These are phyloP conservation scores for Fonsecaea monophora DNA, from an alignment of 2,329 filamentous ascomycete species.

Conservation along the genomic window DNA sequence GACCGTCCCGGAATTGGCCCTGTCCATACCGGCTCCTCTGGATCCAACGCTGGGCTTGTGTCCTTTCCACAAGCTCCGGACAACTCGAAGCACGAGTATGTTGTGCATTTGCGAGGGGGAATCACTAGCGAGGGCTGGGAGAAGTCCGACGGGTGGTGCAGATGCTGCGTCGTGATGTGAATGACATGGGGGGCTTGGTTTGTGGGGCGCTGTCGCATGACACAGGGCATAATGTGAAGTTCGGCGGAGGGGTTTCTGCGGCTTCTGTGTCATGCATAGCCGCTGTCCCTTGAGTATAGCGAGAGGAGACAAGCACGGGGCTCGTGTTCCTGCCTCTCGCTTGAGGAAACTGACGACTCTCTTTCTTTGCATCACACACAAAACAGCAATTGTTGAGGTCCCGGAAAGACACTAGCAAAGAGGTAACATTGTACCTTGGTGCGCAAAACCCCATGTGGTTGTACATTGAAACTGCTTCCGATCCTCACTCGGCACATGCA, in stretches of 20 bases:
- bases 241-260: background rate
- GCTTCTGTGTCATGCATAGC: background rate
- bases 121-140: background rate
- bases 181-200: background rate
- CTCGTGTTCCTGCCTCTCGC: background rate
- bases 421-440: background rate
- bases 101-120: background rate
- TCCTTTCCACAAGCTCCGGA: background rate
- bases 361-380: background rate
- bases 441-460: background rate
- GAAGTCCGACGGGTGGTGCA: background rate
- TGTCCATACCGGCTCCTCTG: background rate
- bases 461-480: background rate
- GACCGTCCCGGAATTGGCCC: background rate
- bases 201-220: background rate
- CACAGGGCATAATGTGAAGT: background rate
- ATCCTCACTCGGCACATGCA: constrained; percentile 6
- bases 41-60: background rate
- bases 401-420: background rate
- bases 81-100: background rate
- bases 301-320: background rate
- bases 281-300: background rate
- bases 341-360: background rate
- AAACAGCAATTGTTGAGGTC: background rate
- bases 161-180: constrained; percentile 1